A percentile compares a stretch with the other conserved stretches of the same genome.
Conservation (phyloP, 495 filamentous ascomycete genomes). For the Beverwykella pulmonaria region DNA sequence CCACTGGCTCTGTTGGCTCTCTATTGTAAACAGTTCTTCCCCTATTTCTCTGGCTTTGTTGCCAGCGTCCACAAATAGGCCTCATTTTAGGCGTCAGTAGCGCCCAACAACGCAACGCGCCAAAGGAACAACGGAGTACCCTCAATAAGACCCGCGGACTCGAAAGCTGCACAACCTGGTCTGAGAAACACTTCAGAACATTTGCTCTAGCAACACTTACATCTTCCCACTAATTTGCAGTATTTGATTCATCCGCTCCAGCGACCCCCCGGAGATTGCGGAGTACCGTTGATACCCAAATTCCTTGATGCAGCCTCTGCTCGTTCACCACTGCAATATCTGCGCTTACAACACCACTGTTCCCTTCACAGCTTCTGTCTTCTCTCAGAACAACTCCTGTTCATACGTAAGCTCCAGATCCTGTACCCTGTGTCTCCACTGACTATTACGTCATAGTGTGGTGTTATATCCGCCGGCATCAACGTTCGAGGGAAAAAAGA, state of each 20-base stretch:
- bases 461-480: slow-evolving; percentile 41
- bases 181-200: neutral
- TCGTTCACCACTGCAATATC: slow-evolving; percentile 45
- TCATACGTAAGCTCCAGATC: slow-evolving; percentile 43
- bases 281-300: slow-evolving; percentile 2
- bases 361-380: slow-evolving; percentile 45
- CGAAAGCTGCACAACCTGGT: slow-evolving; percentile 20
- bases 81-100: slow-evolving; percentile 6
- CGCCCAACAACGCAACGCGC: slow-evolving; percentile 16
- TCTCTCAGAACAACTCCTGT: slow-evolving; percentile 45
- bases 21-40: slow-evolving; percentile 17
- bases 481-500: slow-evolving; percentile 37
- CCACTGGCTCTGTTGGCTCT: slow-evolving; percentile 14
- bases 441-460: slow-evolving; percentile 45
- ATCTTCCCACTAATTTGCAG: slow-evolving; percentile 24
- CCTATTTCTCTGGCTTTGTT: slow-evolving; percentile 7
- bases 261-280: neutral
- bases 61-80: slow-evolving; percentile 13
- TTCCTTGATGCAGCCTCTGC: slow-evolving; percentile 41
- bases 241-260: neutral
- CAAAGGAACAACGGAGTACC: neutral
- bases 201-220: slow-evolving; percentile 21
- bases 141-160: slow-evolving; percentile 24
- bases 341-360: slow-evolving; percentile 46
- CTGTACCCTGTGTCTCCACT: slow-evolving; percentile 25